Conservation (phyloP, 129 eudicot species). For the Helichrysum umbraculigerum region DNA sequence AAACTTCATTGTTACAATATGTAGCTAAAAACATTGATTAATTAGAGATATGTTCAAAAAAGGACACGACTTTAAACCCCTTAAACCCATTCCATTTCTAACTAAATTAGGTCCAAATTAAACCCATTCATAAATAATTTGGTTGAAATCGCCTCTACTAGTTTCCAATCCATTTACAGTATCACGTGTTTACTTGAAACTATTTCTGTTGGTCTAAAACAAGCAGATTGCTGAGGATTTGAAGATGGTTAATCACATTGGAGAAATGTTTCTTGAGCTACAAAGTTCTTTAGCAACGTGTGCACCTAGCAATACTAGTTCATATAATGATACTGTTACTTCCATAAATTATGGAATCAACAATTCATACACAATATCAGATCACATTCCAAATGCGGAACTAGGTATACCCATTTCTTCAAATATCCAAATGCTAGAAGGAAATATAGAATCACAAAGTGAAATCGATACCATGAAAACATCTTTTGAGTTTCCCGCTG, state of each 20-base stretch:
- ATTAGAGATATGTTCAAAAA: background rate
- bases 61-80: too few relatives aligned
- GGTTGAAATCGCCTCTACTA: background rate
- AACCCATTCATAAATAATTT: background rate
- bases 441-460: conserved; percentile 20
- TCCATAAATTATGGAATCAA: conserved; percentile 24
- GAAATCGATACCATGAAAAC: conserved; percentile 41
- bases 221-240: conserved; percentile 68
- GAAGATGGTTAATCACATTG: conserved; percentile 61
- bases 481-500: conserved; percentile 61
- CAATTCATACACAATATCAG: conserved; percentile 32
- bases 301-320: conserved; percentile 26
- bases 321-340: conserved; percentile 30
- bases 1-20: background rate
- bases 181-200: background rate
- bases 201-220: background rate
- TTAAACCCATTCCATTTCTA: too few relatives aligned
- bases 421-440: conserved; percentile 26
- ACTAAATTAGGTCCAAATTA: background rate
- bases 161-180: background rate
- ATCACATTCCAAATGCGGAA: conserved; percentile 21
- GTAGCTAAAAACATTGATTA: background rate
- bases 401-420: conserved; percentile 28
- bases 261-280: conserved; percentile 45
- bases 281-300: conserved; percentile 44